These are phyloP conservation scores for Trapa bicornis DNA, from an alignment of 345 rosid genomes.

Conservation along the genomic window DNA sequence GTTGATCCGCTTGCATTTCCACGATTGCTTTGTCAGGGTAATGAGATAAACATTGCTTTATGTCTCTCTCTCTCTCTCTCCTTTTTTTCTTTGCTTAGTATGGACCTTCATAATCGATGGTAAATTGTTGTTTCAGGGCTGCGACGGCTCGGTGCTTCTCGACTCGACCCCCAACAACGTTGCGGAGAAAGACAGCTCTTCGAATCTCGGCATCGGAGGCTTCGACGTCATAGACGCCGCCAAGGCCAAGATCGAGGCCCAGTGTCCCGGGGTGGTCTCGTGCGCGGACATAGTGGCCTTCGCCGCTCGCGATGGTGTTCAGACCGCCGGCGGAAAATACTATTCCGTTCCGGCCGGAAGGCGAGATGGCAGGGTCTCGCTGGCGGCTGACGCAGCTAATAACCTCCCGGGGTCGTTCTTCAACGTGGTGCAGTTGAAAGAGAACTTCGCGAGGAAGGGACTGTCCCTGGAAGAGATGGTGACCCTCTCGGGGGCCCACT, in stretches of 20 bases:
- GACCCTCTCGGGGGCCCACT: constrained; percentile 10
- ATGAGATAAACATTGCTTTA: no score
- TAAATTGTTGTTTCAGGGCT: not conserved
- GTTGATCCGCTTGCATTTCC: constrained; percentile 20
- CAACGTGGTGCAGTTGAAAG: not conserved
- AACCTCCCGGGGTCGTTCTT: constrained; percentile 18
- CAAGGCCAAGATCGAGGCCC: constrained; percentile 25
- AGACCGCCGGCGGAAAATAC: constrained; percentile 9
- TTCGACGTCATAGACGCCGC: constrained; percentile 26
- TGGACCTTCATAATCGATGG: no score
- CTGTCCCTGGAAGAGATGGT: constrained; percentile 6
- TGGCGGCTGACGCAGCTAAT: constrained; percentile 6
- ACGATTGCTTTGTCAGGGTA: constrained; percentile 23
- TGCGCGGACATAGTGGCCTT: constrained; percentile 39
- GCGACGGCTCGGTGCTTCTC: constrained; percentile 26
- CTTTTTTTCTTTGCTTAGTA: no score
- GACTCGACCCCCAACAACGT: constrained; percentile 17
- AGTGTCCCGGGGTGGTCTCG: constrained; percentile 33
- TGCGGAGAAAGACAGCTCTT: constrained; percentile 18
- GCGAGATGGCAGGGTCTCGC: constrained; percentile 30
- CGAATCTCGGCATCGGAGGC: constrained; percentile 14
- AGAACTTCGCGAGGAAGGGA: constrained; percentile 3
- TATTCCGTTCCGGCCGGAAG: constrained; percentile 29
- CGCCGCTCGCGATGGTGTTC: constrained; percentile 26
- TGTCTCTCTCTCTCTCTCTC: no score